Base-by-base conservation (phyloP, 2,329 filamentous ascomycete genomes). In the Cladosporium sphaerospermum region DNA sequence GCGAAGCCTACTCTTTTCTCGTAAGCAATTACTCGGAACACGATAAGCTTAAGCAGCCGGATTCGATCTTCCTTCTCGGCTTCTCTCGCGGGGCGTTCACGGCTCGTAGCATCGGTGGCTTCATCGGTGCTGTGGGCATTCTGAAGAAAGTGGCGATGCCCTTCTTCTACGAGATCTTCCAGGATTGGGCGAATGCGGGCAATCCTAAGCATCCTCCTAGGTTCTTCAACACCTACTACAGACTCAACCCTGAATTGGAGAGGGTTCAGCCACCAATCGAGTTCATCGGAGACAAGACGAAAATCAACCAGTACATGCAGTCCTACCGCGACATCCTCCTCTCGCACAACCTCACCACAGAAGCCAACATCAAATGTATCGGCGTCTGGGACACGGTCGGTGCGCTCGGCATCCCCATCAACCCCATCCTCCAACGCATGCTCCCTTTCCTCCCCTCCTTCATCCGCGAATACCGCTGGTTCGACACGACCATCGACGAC, bases 1-100 rank as follows among this genome's bases (percentile, higher is more conserved):
- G 80, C 10, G 81, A 84, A 63, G 78, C 80, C 1, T 85, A 85
- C 61, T 73, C 77, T 4, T 85, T 83, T 61, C 69, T 84, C 2
- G 82, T 79, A 52, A 76, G 78, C 59, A 85, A 84, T 66, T 84
- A 83, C 60, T 56, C 63, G 7, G 59, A 62, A 13, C 58, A 65
- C 16, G 45, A 44, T n/a, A 43, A 57, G 14, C 55, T 64, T 19
- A 61, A 62, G 48, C 52, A 59, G 3, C 62, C 61, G 3, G 74
- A 75, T 46, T 71, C 72, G 9, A 73, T 76, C 40, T 75, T 71
- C 60, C 58, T 76, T 3, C 65, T 75, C 33, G 74, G 74, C 2
- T 75, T 75, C 59, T 73, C 71, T 5, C 64, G 74, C 37, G 73
- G 73, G n/a, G 69, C 73, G 1, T 76, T 69, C 54, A 76, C 71